Percentiles rank a stretch among this genome's conserved stretches.
Conservation (phyloP, 352 stramenopile species). For the Phytophthora brassicae region DNA sequence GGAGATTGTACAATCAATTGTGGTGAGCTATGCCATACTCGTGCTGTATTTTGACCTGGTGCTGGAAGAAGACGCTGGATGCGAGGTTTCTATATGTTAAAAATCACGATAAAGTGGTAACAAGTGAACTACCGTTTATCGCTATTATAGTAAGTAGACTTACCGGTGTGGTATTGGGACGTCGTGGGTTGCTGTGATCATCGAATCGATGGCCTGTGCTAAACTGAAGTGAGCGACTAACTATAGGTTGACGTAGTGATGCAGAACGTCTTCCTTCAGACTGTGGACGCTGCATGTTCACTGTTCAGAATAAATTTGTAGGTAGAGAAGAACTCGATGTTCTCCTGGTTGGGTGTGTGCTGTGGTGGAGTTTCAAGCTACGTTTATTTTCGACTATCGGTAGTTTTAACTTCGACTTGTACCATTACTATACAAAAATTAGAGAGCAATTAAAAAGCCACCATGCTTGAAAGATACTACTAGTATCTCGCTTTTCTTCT, state of each 20-base stretch:
- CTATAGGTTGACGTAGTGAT: constrained; percentile 1
- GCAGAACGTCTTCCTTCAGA: constrained; percentile 9
- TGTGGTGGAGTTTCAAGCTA: background rate
- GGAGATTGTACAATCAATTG: constrained; percentile 3
- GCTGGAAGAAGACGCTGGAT: constrained; percentile 38
- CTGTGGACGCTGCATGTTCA: constrained; percentile 24
- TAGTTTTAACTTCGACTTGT: no score
- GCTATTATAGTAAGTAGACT: no score
- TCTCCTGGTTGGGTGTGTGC: background rate
- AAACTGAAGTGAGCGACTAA: constrained; percentile 27
- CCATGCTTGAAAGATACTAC: no score
- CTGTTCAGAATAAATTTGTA: background rate
- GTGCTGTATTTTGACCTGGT: constrained; percentile 25
- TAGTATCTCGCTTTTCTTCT: no score
- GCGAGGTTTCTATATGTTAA: constrained; percentile 44
- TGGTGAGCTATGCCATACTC: constrained; percentile 3
- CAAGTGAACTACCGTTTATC: no score
- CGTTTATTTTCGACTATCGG: no score
- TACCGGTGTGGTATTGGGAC: constrained; percentile 47
- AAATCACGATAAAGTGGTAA: no score
- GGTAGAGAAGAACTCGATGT: background rate
- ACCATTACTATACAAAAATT: no score
- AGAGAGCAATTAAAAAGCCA: no score
- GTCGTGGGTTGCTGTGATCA: constrained; percentile 18
- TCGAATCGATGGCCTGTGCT: background rate